A percentile compares a stretch with the other conserved stretches of the same genome.
Evolutionary conservation across 176 grass and related monocot genomes (phyloP).

Genomic region (Elymus sibiricus): DNA sequence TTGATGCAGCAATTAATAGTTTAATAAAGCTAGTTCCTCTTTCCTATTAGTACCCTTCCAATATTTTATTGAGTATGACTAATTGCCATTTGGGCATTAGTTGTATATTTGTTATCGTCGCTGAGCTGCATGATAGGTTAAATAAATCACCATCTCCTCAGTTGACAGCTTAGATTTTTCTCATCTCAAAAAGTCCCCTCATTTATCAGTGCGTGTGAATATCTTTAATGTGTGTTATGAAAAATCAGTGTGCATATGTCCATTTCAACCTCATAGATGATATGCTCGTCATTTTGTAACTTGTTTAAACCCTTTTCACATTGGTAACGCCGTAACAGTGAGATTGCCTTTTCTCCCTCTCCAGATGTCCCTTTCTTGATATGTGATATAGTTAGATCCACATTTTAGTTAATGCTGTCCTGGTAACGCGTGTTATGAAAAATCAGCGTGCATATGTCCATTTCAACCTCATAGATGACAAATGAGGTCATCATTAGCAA

Average conservation of each 20-base stretch:
- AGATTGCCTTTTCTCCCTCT: no score
- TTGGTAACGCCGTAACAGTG: no score
- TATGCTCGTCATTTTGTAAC: no score
- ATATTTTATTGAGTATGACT: background rate
- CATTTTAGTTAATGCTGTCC: no score
- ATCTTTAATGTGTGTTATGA: background rate
- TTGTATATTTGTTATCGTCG: background rate
- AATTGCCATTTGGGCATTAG: background rate
- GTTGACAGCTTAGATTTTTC: no score
- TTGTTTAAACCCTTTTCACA: no score
- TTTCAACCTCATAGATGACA: background rate
- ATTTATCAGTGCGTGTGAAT: background rate
- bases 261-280: no score
- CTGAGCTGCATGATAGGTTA: background rate
- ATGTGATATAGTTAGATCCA: no score
- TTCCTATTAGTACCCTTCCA: background rate
- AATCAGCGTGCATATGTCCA: no score
- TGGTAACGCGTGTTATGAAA: no score
- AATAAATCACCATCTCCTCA: background rate
- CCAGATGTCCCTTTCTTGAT: no score
- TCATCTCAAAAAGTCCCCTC: background rate
- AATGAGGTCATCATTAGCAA: background rate
- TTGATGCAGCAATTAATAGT: background rate
- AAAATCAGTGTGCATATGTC: no score
- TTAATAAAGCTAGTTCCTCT: background rate